Evolutionary conservation across 1,284 basidiomycete species (phyloP).

Genomic region (Megacollybia platyphylla): DNA sequence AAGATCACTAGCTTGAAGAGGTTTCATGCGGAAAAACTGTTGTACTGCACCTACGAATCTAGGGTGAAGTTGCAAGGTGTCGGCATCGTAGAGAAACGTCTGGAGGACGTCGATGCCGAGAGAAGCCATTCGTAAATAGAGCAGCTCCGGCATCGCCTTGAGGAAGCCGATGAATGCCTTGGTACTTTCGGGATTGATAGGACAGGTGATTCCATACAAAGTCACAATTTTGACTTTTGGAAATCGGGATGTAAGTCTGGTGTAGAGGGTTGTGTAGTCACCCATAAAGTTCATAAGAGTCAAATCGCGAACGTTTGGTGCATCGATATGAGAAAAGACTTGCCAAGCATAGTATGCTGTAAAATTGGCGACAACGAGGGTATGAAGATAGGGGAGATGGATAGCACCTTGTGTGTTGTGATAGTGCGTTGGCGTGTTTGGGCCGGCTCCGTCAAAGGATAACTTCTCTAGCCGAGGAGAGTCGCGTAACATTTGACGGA

Average conservation of each 20-base stretch:
- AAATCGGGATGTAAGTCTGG: constrained; percentile 28
- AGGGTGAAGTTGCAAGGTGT: constrained; percentile 5
- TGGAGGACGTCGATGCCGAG: constrained; percentile 25
- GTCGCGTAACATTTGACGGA: constrained; percentile 33
- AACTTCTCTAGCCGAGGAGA: constrained; percentile 39
- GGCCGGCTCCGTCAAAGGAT: constrained; percentile 45
- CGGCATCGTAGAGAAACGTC: constrained; percentile 27
- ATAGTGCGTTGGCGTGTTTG: constrained; percentile 17
- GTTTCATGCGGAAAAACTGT: background rate
- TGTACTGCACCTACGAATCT: too few relatives aligned
- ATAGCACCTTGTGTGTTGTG: constrained; percentile 20
- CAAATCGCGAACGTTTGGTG: constrained; percentile 39
- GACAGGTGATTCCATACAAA: constrained; percentile 27
- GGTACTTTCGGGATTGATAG: constrained; percentile 11
- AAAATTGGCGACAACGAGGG: constrained; percentile 41
- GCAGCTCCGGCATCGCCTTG: constrained; percentile 37
- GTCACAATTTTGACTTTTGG: constrained; percentile 35
- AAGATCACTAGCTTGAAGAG: background rate
- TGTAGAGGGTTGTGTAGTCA: constrained; percentile 35
- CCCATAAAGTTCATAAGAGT: constrained; percentile 36
- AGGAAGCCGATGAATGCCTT: constrained; percentile 30
- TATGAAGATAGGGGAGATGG: constrained; percentile 29
- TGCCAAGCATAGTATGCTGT: constrained; percentile 29
- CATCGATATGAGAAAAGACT: constrained; percentile 29
- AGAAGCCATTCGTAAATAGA: constrained; percentile 32